Percentiles rank a stretch among this genome's conserved stretches.
phyloP scores from a whole-genome alignment of 164 flowering plant species.

The Saururus chinensis region DNA sequence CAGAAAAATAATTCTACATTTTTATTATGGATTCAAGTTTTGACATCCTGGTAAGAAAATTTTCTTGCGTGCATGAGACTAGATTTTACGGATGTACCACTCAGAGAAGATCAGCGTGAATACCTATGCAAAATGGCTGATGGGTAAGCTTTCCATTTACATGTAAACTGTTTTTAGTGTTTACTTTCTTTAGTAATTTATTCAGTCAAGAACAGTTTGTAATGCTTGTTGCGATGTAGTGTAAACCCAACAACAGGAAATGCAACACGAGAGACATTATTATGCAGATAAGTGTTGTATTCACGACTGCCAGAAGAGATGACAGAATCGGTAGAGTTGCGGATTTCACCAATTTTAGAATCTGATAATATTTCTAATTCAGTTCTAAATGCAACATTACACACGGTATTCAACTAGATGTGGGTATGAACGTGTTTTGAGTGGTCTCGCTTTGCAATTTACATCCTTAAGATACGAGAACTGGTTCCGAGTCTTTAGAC shows the following conservation, averaged over 20 bases:
- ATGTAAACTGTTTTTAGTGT: not conserved
- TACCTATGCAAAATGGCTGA: constrained; percentile 90
- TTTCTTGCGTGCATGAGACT: constrained; percentile 4
- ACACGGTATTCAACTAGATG: too few relatives aligned
- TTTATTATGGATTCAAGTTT: not conserved
- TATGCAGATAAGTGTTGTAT: constrained; percentile 35
- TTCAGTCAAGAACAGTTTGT: not conserved
- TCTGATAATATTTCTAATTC: too few relatives aligned
- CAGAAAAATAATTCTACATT: too few relatives aligned
- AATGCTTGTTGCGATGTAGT: constrained; percentile 20
- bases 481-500: too few relatives aligned
- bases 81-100: constrained; percentile 93
- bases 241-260: constrained; percentile 84
- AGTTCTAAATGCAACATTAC: too few relatives aligned
- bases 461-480: too few relatives aligned
- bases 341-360: not conserved
- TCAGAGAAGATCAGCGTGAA: constrained; percentile 84
- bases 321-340: not conserved
- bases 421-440: too few relatives aligned
- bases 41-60: not conserved
- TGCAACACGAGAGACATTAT: constrained; percentile 76
- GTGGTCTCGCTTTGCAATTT: too few relatives aligned
- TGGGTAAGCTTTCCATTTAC: constrained; percentile 39
- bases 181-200: not conserved
- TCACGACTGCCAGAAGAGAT: not conserved